Conservation (phyloP, 83 land plant genomes). For the Thuja plicata region DNA sequence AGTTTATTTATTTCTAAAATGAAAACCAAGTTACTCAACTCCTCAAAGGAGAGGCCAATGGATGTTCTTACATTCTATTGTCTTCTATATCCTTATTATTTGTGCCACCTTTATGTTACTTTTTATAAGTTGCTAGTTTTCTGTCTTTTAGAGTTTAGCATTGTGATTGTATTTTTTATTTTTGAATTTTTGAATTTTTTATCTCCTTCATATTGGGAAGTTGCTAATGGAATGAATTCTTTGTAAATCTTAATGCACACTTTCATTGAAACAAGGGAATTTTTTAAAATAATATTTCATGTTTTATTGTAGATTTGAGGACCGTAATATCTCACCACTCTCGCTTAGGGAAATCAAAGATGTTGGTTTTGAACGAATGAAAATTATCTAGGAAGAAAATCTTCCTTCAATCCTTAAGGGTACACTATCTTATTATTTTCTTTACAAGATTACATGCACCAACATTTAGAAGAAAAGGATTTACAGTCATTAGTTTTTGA, state of each 20-base stretch:
- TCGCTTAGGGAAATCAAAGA: slow-evolving; percentile 60
- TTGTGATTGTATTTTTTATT: not conserved
- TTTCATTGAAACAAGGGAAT: not conserved
- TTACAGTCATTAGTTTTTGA: no score
- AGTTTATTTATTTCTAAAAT: no score
- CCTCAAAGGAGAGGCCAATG: no score
- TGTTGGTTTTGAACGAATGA: slow-evolving; percentile 90
- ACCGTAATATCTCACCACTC: slow-evolving; percentile 59
- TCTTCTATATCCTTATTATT: no score
- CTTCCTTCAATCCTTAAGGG: slow-evolving; percentile 93
- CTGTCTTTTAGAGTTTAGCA: not conserved
- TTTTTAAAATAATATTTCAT: not conserved
- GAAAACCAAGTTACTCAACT: no score
- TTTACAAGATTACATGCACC: not conserved
- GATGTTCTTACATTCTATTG: no score
- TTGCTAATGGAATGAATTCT: not conserved
- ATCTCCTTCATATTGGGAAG: not conserved
- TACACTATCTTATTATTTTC: slow-evolving; percentile 18
- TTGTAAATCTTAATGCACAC: not conserved
- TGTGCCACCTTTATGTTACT: not conserved
- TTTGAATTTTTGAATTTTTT: not conserved
- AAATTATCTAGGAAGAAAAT: slow-evolving; percentile 90
- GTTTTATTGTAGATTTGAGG: slow-evolving; percentile 55
- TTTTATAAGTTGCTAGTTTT: not conserved
- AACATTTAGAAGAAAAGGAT: not conserved